These are phyloP conservation scores for Testicularia cyperi DNA, from an alignment of 1,284 basidiomycete species.

Conservation along the genomic window DNA sequence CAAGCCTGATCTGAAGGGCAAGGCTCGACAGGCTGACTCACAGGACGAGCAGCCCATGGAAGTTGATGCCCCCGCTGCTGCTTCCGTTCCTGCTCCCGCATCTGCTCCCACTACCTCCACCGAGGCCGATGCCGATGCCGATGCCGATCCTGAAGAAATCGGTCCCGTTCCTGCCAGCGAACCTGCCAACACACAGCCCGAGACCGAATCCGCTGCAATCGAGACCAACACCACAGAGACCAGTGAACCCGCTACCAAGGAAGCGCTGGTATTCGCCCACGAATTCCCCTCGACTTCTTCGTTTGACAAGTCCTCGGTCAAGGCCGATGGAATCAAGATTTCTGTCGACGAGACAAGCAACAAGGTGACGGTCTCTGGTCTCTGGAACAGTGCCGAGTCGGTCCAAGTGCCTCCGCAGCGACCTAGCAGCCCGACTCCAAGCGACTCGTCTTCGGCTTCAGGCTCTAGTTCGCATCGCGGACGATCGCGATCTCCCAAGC, in stretches of 20 bases:
- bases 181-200: background rate
- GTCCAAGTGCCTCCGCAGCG: too few relatives aligned
- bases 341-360: conserved; percentile 30
- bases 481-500: conserved; percentile 37
- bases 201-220: background rate
- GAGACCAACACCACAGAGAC: background rate
- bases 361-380: conserved; percentile 37
- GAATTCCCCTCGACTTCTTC: conserved; percentile 12
- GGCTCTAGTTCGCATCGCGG: conserved; percentile 28
- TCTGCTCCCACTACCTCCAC: conserved; percentile 1
- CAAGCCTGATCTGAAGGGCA: conserved; percentile 15
- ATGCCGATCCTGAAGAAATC: conserved; percentile 33
- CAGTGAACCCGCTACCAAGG: conserved; percentile 2
- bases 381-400: conserved; percentile 30
- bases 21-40: conserved; percentile 13
- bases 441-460: conserved; percentile 10
- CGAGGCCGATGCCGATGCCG: conserved; percentile 8
- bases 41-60: conserved; percentile 13
- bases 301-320: conserved; percentile 14
- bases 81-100: conserved; percentile 2
- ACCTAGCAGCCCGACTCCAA: conserved; percentile 35
- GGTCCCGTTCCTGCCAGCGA: conserved; percentile 21
- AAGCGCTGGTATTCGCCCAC: conserved; percentile 27
- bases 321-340: conserved; percentile 30
- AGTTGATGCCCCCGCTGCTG: conserved; percentile 7